These are phyloP conservation scores for Phytopythium helicoides DNA, from an alignment of 352 stramenopile species.

Conservation along the genomic window DNA sequence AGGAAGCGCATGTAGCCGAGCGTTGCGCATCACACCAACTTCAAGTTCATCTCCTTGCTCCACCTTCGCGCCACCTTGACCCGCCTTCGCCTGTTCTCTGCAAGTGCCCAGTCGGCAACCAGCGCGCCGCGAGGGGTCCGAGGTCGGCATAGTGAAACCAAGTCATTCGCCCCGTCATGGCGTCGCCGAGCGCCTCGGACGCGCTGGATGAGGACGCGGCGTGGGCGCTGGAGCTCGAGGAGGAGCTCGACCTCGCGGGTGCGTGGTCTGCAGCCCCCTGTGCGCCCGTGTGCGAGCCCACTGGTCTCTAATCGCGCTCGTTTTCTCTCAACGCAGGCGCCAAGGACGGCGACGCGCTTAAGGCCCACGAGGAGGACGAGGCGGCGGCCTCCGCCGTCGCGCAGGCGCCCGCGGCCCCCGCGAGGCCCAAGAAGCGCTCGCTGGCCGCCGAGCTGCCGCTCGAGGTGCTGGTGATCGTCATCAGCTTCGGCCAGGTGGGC, in stretches of 20 bases:
- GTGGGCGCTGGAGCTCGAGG: conserved; percentile 69
- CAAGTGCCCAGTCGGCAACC: no score
- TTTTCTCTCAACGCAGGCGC: background rate
- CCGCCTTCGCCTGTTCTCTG: no score
- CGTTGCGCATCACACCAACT: no score
- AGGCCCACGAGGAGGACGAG: background rate
- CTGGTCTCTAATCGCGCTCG: no score
- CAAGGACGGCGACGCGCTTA: background rate
- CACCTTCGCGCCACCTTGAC: background rate
- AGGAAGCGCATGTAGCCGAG: no score
- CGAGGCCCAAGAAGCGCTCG: conserved; percentile 2
- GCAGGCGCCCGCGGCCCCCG: background rate
- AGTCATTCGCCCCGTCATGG: no score
- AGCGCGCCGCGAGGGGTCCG: no score
- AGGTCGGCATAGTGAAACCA: no score
- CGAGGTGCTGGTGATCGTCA: conserved; percentile 69
- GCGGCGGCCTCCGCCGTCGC: background rate
- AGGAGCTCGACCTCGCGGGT: conserved; percentile 51
- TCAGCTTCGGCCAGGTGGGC: conserved; percentile 67
- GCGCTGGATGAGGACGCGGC: conserved; percentile 44
- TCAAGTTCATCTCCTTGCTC: background rate
- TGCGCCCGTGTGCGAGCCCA: no score
- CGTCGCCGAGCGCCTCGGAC: background rate
- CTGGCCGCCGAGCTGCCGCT: conserved; percentile 55
- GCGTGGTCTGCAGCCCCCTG: background rate